Base-by-base conservation (phyloP, 345 rosid species). In the Citrus glauca region DNA sequence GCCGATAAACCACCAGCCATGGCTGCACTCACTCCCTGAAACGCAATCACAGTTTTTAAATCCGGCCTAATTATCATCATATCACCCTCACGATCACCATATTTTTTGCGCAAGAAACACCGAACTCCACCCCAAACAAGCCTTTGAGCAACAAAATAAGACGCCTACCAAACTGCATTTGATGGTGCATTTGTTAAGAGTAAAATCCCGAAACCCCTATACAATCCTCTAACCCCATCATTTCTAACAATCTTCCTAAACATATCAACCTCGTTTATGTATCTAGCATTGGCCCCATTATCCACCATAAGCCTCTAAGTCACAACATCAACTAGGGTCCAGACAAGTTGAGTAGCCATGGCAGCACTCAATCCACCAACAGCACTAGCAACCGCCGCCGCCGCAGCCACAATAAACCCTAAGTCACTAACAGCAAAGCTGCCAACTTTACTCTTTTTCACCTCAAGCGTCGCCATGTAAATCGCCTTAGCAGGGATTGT, bases 251-350 rank as follows among this genome's bases (percentile, higher is more conserved):
- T 94, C 82, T 86, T 93, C 87, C 90, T 79, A 78, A 90, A 91
- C 27, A 92, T 93, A 79, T 94, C 97, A 11, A 91, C 69, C 22
- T 96, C 98, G 32, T 95, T 93, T 33, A 78, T 71, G 73, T 94
- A 94, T 86, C 83, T 88, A 86, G 94, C 88, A 27, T 82, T 77
- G 28, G 88, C 84, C 8, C 86, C 85, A 77, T 85, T 84, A 5
- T 87, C 67, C 28, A 91, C 94, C 98, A 95, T 95, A 50, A 93
- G 89, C 77, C 98, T 83, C 83, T 95, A 97, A 86, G 92, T 95
- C 61, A 95, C 98, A 6, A 95, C 98, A 83, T 95, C 99, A 40
- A 95, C 81, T 2, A 97, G 99, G 16, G 99, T 93, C 99, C 99
- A 95, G 56, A 93, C 95, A 40, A 95, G 84, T 75, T 95, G 98